Evolutionary conservation across 2,329 filamentous ascomycete species (phyloP), one percentile per base, ranked within the genome.

Genomic region (Thelonectria blattea): DNA sequence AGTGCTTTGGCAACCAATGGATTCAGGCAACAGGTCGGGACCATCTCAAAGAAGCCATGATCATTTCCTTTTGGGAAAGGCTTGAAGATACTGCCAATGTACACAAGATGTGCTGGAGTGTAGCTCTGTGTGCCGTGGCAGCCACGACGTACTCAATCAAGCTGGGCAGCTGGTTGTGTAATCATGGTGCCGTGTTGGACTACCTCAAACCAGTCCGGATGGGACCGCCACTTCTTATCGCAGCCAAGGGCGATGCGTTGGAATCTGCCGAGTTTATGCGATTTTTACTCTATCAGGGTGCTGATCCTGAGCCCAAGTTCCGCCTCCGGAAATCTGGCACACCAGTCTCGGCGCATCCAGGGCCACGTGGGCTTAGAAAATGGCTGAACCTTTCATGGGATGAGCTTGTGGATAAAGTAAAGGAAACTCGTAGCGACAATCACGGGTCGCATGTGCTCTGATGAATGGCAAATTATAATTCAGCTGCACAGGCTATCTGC

Each of bases 331-430:
- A n/a, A 15, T 45, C 11, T 12, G 12, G 3, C 3, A 17, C 9
- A 24, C 14, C 7, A 45, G 9, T 2, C 6, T 30, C 27, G 8
- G 27, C n/a, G n/a, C 5, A 30, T 10, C 9, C 2, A 30, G 17
- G 8, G 27, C 27, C 1, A 14, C 14, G 9, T 8, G 9, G 2
- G 27, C 55, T 9, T 45, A 43, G 2, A 8, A 50, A 46, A 20
- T 63, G 61, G 61, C 37, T 63, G 2, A 39, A 30, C 0, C 30
- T 61, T 15, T 39, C 58, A 4, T 63, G 61, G 61, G 42, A 58
- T 2, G 58, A 63, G 34, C 37, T 63, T 17, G 18, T 63, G 22
- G 45, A 58, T 6, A 5, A 43, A 15, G 34, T 17, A 43, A 41
- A 6, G 12, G 37, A 17, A 41, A 12, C 37, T 41, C 37, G 27